Base-by-base conservation (phyloP, 2,329 filamentous ascomycete genomes). In the Xylariaceae sp. region DNA sequence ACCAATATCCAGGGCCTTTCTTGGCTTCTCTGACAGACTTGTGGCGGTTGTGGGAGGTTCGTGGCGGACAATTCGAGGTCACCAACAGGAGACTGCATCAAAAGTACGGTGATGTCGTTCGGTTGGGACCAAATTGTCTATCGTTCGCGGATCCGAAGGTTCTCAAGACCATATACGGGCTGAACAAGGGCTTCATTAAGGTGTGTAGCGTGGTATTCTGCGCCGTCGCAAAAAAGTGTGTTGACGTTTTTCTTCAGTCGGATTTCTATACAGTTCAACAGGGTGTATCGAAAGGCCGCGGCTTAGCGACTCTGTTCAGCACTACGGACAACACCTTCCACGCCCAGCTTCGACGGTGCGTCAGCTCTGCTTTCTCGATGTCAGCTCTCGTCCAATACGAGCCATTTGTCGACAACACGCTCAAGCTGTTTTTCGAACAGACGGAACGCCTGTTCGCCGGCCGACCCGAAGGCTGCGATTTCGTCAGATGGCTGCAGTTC, bases 221-320 rank as follows among this genome's bases (percentile, higher is more conserved):
- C 42, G 1, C 9, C n/a, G 18, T 18, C 27, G 19, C 15, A 12
- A 27, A 39, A 32, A 27, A n/a, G 15, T 11, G n/a, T n/a, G 39
- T 52, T 60, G 35, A 60, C 46, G n/a, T 12, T 11, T 22, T 33
- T 45, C 12, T 43, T 9, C 18, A 89, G 83, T 90, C 86, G 30
- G 83, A 88, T 55, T 92, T 92, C 65, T 92, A 92, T 62, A 80
- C 86, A 0, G 86, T 91, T 3, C 88, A 91, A 63, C 83, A 89
- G 67, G 82, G 86, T 0, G 79, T 89, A 1, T 78, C 83, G 17
- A 82, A 86, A 53, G 88, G 88, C 18, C 76, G 79, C 53, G 76
- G 80, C 2, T 75, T 90, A 0, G 80, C 81, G 32, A 89, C 86
- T 2, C 77, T 94, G 15, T 92, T 92, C 72, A 87, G 83, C 62